Conservation (phyloP, 345 rosid species). For the Garcia nutans region DNA sequence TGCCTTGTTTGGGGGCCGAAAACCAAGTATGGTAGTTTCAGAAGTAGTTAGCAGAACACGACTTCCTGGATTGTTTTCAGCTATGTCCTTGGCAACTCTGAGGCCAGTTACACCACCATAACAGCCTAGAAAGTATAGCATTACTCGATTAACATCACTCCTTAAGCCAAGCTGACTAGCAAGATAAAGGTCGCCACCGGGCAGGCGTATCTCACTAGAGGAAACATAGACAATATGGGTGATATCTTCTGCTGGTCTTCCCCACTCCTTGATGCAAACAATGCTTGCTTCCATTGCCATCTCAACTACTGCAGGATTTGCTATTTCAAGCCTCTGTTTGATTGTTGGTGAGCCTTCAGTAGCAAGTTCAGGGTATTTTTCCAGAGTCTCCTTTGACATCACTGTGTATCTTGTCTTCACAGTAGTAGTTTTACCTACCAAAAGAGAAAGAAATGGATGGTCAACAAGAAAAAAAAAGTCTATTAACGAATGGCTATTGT, state of each 20-base stretch:
- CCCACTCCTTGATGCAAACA: slow-evolving; percentile 87
- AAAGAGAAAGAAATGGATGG: slow-evolving; percentile 15
- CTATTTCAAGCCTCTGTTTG: slow-evolving; percentile 81
- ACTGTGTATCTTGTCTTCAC: slow-evolving; percentile 95
- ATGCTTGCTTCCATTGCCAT: slow-evolving; percentile 85
- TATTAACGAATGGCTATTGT: neutral
- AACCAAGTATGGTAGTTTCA: slow-evolving; percentile 89
- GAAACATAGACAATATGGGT: slow-evolving; percentile 90
- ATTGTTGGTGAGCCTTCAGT: slow-evolving; percentile 78
- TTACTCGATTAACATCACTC: slow-evolving; percentile 68
- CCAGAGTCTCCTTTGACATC: slow-evolving; percentile 73
- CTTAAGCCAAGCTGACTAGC: slow-evolving; percentile 66
- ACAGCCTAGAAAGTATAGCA: slow-evolving; percentile 91
- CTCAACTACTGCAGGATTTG: slow-evolving; percentile 77
- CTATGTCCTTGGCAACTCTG: slow-evolving; percentile 92
- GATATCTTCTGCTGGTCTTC: slow-evolving; percentile 65
- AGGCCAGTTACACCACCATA: slow-evolving; percentile 93
- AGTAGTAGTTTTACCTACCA: slow-evolving; percentile 82
- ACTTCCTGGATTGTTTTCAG: slow-evolving; percentile 92
- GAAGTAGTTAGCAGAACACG: slow-evolving; percentile 78
- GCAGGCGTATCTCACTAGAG: slow-evolving; percentile 86
- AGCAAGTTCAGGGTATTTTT: slow-evolving; percentile 79
- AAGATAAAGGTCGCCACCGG: slow-evolving; percentile 88
- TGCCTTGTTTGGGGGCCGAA: slow-evolving; percentile 77
- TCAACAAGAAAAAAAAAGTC: too few relatives aligned